These are phyloP conservation scores for Hypericum perforatum DNA, from an alignment of 345 rosid genomes.

Conservation along the genomic window DNA sequence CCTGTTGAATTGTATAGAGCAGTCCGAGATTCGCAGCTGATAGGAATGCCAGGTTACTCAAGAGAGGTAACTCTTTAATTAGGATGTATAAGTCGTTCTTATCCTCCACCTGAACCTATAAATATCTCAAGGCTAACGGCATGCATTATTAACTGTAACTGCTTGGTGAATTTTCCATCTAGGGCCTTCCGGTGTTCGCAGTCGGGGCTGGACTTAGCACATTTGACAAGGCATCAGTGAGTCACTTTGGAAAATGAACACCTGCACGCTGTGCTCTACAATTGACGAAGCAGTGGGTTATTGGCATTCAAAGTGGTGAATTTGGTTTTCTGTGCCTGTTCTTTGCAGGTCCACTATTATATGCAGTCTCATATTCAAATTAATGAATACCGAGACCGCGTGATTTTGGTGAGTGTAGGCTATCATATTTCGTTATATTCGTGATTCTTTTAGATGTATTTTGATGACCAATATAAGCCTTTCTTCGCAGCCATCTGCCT, in stretches of 20 bases:
- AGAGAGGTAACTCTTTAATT: slow-evolving; percentile 52
- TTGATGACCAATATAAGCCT: slow-evolving; percentile 11
- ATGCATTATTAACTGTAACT: too few species aligned
- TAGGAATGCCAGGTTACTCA: slow-evolving; percentile 92
- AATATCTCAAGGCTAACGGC: too few species aligned
- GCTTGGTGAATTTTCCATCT: slow-evolving; percentile 10
- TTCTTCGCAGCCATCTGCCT: slow-evolving; percentile 62
- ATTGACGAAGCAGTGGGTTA: not conserved
- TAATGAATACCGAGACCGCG: slow-evolving; percentile 83
- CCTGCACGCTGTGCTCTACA: not conserved
- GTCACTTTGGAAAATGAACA: slow-evolving; percentile 14
- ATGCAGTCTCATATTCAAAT: slow-evolving; percentile 94
- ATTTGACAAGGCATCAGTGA: slow-evolving; percentile 88
- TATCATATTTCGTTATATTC: slow-evolving; percentile 4
- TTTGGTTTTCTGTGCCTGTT: not conserved
- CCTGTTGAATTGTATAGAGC: slow-evolving; percentile 63
- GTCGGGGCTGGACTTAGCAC: slow-evolving; percentile 79
- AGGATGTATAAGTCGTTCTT: not conserved
- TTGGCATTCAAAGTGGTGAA: not conserved
- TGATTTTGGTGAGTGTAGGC: slow-evolving; percentile 56
- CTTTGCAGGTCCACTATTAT: slow-evolving; percentile 68
- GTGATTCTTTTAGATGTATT: not conserved
- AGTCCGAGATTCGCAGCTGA: slow-evolving; percentile 79
- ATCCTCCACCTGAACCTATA: not conserved
- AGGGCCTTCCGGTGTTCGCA: slow-evolving; percentile 90